These are phyloP conservation scores for Monilinia polystroma DNA, from an alignment of 2,329 filamentous ascomycete genomes.

Conservation along the genomic window DNA sequence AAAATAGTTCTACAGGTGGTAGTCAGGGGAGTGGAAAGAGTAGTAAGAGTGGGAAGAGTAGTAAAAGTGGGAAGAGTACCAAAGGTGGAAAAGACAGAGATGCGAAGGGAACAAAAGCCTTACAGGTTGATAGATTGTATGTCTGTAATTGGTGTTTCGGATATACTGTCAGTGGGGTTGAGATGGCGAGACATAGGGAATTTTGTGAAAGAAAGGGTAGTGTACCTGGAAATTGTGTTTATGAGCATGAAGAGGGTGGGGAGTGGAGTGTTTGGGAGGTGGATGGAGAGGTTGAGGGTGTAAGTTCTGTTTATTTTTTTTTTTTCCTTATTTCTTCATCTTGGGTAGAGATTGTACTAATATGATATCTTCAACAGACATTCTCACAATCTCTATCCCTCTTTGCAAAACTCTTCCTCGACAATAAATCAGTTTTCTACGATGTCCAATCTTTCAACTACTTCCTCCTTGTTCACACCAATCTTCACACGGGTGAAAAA, in stretches of 20 bases:
- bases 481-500: constrained; percentile 44
- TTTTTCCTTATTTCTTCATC: background rate
- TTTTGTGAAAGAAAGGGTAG: constrained; percentile 53
- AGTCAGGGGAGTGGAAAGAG: constrained; percentile 18
- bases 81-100: constrained; percentile 11
- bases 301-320: constrained; percentile 42
- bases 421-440: constrained; percentile 98
- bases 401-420: constrained; percentile 95
- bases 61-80: background rate
- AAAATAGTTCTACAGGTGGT: background rate
- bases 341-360: background rate
- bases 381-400: constrained; percentile 95
- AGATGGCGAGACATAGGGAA: constrained; percentile 58
- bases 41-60: background rate
- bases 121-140: constrained; percentile 66
- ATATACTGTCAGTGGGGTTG: constrained; percentile 67
- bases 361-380: constrained; percentile 49
- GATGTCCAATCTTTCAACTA: constrained; percentile 94
- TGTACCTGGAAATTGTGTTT: constrained; percentile 70
- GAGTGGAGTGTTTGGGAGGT: constrained; percentile 88
- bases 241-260: constrained; percentile 52
- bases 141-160: constrained; percentile 95
- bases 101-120: constrained; percentile 10
- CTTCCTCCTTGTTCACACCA: constrained; percentile 80
- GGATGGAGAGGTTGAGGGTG: constrained; percentile 80